Conservation (phyloP, 805 yeast genomes). For the Wickerhamomyces bisporus region DNA sequence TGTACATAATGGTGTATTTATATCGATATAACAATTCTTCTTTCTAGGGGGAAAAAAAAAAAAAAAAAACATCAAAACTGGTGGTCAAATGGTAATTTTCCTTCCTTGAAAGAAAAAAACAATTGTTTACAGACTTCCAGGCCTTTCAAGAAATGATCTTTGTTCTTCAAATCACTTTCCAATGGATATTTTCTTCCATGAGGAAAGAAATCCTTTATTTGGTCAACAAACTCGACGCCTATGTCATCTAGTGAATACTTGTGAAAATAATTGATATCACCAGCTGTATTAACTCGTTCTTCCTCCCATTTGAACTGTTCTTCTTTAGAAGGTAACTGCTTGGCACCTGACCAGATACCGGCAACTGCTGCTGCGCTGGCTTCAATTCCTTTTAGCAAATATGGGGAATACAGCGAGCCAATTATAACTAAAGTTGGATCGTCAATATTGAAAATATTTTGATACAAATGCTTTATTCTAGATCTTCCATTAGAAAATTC, state of each 20-base stretch:
- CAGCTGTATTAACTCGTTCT: conserved; percentile 19
- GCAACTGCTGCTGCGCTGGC: conserved; percentile 48
- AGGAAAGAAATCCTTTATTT: conserved; percentile 21
- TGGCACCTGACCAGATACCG: conserved; percentile 47
- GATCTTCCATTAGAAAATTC: conserved; percentile 27
- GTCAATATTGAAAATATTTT: conserved; percentile 39
- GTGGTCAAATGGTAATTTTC: neutral
- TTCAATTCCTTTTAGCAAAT: conserved; percentile 46
- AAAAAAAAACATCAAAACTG: too few species aligned
- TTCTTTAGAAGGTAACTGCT: conserved; percentile 32
- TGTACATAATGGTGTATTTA: too few species aligned
- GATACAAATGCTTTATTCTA: conserved; percentile 36
- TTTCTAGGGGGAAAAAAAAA: too few species aligned
- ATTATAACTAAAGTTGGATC: conserved; percentile 43
- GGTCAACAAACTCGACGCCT: conserved; percentile 21
- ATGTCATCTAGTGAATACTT: conserved; percentile 24
- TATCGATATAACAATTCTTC: too few species aligned
- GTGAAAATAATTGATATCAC: conserved; percentile 22
- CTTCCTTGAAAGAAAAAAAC: neutral
- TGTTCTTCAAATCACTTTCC: conserved; percentile 5
- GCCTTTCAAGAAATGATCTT: neutral
- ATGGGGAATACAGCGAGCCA: conserved; percentile 35
- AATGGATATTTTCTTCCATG: conserved; percentile 26
- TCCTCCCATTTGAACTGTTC: conserved; percentile 36
- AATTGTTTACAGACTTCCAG: neutral